phyloP scores from a whole-genome alignment of 176 grass and related monocot genomes.

The Aegilops umbellulata region DNA sequence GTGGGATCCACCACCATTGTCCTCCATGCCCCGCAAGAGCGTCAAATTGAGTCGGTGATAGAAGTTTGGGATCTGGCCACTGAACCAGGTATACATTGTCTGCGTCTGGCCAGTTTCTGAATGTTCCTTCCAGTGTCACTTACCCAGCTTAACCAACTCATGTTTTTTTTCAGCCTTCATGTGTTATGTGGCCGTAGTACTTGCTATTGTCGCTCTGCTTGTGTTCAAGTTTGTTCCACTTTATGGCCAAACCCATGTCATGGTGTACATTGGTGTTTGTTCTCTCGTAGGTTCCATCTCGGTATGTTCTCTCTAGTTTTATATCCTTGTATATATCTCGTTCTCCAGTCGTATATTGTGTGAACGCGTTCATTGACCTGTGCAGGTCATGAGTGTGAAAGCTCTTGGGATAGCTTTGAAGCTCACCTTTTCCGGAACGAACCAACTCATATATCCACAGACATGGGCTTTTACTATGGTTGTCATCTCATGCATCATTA shows the following conservation, averaged over 20 bases:
- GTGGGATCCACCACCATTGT: constrained; percentile 86
- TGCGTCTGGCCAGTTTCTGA: neutral
- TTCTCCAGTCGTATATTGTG: constrained; percentile 1
- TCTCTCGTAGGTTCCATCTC: constrained; percentile 91
- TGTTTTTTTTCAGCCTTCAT: constrained; percentile 57
- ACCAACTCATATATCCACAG: constrained; percentile 76
- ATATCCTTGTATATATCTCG: neutral
- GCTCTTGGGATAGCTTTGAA: constrained; percentile 89
- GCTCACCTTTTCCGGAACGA: constrained; percentile 81
- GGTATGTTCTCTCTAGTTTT: constrained; percentile 37
- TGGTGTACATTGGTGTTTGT: constrained; percentile 89
- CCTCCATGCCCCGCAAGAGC: constrained; percentile 81
- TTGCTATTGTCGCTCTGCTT: constrained; percentile 53
- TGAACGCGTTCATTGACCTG: neutral
- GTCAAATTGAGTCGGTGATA: constrained; percentile 69
- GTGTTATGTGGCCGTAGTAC: constrained; percentile 57
- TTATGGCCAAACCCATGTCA: constrained; percentile 84
- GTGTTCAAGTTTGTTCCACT: constrained; percentile 67
- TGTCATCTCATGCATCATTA: constrained; percentile 66
- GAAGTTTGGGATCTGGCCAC: constrained; percentile 90
- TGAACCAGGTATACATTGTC: constrained; percentile 62
- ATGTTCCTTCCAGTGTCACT: neutral
- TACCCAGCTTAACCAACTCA: constrained; percentile 10
- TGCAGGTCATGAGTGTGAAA: constrained; percentile 92
- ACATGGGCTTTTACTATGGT: constrained; percentile 73